These are phyloP conservation scores for Aspergillus sp. DNA, from an alignment of 2,329 filamentous ascomycete genomes.

Conservation along the genomic window DNA sequence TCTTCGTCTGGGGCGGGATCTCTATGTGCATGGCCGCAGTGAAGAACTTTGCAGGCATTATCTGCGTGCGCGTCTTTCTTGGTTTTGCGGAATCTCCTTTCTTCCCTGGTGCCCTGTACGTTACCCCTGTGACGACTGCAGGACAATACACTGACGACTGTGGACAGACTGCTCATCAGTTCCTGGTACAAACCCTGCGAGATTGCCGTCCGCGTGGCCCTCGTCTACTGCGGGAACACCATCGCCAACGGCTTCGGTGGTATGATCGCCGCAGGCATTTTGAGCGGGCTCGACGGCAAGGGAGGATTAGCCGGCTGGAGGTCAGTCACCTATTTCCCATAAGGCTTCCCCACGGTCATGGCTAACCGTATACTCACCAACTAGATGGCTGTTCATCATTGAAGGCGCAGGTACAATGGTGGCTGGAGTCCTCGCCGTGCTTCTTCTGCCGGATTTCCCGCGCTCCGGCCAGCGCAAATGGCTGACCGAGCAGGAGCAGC, in stretches of 20 bases:
- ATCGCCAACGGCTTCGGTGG: constrained; percentile 42
- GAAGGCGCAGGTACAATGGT: constrained; percentile 38
- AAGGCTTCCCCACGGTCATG: too few species aligned
- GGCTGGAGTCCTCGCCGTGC: constrained; percentile 31
- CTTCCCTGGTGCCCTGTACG: constrained; percentile 46
- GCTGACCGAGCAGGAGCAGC: constrained; percentile 20
- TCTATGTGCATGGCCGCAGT: constrained; percentile 40
- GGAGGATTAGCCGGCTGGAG: constrained; percentile 42
- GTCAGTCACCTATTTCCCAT: too few species aligned
- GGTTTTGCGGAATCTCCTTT: constrained; percentile 60
- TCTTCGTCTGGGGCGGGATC: constrained; percentile 19
- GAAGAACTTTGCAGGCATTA: constrained; percentile 14
- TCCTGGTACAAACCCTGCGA: constrained; percentile 69
- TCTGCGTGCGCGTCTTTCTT: constrained; percentile 28
- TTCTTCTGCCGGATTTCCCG: constrained; percentile 33
- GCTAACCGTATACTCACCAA: background rate
- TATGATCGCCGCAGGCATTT: constrained; percentile 29
- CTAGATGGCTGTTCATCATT: constrained; percentile 38
- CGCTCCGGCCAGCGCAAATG: constrained; percentile 18
- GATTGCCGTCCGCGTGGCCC: constrained; percentile 44
- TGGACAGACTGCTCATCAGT: constrained; percentile 22
- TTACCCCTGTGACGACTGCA: background rate
- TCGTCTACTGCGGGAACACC: constrained; percentile 45
- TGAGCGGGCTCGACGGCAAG: constrained; percentile 35
- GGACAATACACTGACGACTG: background rate